These are phyloP conservation scores for Trametes versicolor DNA, from an alignment of 1,284 basidiomycete genomes.

Conservation along the genomic window DNA sequence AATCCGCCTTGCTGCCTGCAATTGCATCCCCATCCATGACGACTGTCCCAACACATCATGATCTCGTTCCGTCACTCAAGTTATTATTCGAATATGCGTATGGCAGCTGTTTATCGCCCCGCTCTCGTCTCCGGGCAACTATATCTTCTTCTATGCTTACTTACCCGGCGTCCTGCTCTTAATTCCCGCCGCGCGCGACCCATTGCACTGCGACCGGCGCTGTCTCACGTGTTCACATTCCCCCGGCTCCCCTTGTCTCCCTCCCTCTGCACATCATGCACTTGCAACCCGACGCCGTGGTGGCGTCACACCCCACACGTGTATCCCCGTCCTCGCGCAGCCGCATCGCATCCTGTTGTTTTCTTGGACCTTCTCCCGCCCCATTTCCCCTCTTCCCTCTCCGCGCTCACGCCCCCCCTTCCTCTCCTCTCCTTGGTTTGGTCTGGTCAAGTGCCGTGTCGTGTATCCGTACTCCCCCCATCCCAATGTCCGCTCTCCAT, in stretches of 20 bases:
- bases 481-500: background rate
- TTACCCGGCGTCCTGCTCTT: slow-evolving; percentile 23
- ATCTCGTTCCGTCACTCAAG: slow-evolving; percentile 23
- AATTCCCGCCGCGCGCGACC: slow-evolving; percentile 25
- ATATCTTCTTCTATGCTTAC: slow-evolving; percentile 27
- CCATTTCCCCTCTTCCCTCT: too few relatives aligned
- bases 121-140: slow-evolving; percentile 1
- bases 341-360: slow-evolving; percentile 28
- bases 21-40: slow-evolving; percentile 3
- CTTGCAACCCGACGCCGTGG: slow-evolving; percentile 7
- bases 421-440: slow-evolving; percentile 20
- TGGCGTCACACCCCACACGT: slow-evolving; percentile 22
- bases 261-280: slow-evolving; percentile 17
- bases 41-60: slow-evolving; percentile 7
- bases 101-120: slow-evolving; percentile 30
- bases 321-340: slow-evolving; percentile 28
- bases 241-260: background rate
- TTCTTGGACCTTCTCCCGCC: slow-evolving; percentile 29
- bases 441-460: slow-evolving; percentile 22
- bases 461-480: slow-evolving; percentile 20
- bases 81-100: slow-evolving; percentile 39
- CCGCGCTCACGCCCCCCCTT: slow-evolving; percentile 6
- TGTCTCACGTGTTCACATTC: slow-evolving; percentile 18
- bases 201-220: slow-evolving; percentile 17
- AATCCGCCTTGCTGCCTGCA: slow-evolving; percentile 14